Percentiles rank a stretch among this genome's conserved stretches.
These are phyloP conservation scores for Phaeosphaeria sp. DNA, from an alignment of 2,329 filamentous ascomycete genomes.

Conservation along the genomic window DNA sequence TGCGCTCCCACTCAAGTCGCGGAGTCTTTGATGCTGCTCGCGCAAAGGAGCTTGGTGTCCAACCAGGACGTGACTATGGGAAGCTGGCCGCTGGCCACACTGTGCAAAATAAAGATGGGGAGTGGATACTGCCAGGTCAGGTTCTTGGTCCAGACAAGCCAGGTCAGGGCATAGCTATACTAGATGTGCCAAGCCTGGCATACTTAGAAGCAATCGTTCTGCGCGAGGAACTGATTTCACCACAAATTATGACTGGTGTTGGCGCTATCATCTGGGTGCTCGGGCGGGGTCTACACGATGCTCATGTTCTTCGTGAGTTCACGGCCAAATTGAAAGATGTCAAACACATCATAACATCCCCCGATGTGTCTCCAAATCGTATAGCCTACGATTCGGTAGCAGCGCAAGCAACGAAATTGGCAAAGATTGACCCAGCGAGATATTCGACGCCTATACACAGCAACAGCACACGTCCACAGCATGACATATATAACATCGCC, in stretches of 20 bases:
- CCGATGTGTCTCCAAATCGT: conserved; percentile 77
- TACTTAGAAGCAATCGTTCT: conserved; percentile 75
- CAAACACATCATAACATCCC: conserved; percentile 79
- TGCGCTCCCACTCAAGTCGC: conserved; percentile 76
- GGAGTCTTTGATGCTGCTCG: conserved; percentile 78
- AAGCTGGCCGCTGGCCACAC: conserved; percentile 68
- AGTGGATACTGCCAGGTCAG: conserved; percentile 81
- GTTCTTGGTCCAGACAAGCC: conserved; percentile 73
- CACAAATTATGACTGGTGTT: conserved; percentile 71
- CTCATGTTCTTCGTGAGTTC: conserved; percentile 71
- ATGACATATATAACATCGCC: conserved; percentile 17
- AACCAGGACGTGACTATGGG: conserved; percentile 64
- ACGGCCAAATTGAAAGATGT: conserved; percentile 67
- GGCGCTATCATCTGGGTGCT: conserved; percentile 81
- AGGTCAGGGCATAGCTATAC: conserved; percentile 77
- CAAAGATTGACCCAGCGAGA: conserved; percentile 73
- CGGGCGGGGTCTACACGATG: conserved; percentile 69
- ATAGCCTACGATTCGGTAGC: conserved; percentile 73
- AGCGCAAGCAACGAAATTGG: conserved; percentile 71
- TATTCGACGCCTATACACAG: conserved; percentile 75
- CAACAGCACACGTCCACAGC: conserved; percentile 58
- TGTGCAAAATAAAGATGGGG: conserved; percentile 70
- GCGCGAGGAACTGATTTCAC: conserved; percentile 74
- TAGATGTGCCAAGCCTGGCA: conserved; percentile 75
- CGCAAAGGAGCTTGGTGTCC: conserved; percentile 71